These are phyloP conservation scores for Cryptosporidium sp. DNA, from an alignment of 169 alveolate species.

Conservation along the genomic window DNA sequence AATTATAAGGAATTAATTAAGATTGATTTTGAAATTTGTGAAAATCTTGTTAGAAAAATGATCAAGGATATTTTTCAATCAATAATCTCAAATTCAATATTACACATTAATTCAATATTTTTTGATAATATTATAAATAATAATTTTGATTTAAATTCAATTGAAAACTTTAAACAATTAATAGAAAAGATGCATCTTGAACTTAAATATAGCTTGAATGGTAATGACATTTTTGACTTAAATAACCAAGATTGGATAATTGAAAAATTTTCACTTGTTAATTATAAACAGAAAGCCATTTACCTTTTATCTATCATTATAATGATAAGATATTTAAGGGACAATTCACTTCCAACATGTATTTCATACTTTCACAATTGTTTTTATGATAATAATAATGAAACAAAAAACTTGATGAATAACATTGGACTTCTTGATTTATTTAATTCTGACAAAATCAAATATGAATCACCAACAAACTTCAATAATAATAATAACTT, in stretches of 20 bases:
- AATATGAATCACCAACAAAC: background rate
- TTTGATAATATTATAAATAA: background rate
- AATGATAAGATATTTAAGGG: constrained; percentile 30
- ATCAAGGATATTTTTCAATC: constrained; percentile 23
- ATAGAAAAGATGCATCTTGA: constrained; percentile 17
- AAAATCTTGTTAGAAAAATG: constrained; percentile 28
- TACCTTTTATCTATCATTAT: constrained; percentile 22
- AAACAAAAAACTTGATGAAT: background rate
- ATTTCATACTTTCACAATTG: constrained; percentile 20
- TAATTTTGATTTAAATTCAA: background rate
- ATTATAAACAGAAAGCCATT: constrained; percentile 17
- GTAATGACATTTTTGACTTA: background rate
- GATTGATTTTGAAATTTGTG: constrained; percentile 26
- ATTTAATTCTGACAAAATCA: constrained; percentile 3
- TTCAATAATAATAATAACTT: background rate
- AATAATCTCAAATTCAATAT: constrained; percentile 48
- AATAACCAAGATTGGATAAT: background rate
- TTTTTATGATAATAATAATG: constrained; percentile 8
- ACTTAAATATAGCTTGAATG: background rate
- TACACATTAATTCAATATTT: background rate
- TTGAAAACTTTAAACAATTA: background rate
- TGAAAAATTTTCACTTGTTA: constrained; percentile 24
- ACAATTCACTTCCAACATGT: background rate
- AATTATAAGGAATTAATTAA: background rate
- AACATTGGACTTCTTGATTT: background rate